These are phyloP conservation scores for Cucurbita argyrosperma DNA, from an alignment of 306 rosid species.

Conservation along the genomic window DNA sequence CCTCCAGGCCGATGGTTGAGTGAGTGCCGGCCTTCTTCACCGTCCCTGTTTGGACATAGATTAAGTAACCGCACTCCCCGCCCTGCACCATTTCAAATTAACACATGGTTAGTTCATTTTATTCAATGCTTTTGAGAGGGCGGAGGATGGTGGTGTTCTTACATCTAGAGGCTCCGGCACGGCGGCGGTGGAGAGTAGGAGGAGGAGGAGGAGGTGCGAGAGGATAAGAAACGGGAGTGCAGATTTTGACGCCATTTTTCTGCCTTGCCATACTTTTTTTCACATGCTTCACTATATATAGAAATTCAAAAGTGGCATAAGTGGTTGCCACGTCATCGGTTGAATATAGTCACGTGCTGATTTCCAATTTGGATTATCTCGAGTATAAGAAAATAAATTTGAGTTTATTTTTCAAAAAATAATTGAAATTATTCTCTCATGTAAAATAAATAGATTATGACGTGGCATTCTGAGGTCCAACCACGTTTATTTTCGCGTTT, in stretches of 20 bases:
- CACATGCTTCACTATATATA: not conserved
- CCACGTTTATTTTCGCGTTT: not conserved
- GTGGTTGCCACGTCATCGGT: no score
- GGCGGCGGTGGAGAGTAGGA: no score
- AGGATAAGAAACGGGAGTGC: not conserved
- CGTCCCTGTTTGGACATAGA: conserved; percentile 48
- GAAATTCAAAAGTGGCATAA: not conserved
- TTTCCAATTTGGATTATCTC: no score
- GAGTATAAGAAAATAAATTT: no score
- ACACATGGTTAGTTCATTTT: not conserved
- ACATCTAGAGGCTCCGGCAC: no score
- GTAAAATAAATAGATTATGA: not conserved
- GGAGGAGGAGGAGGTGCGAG: not conserved
- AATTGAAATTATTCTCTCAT: no score
- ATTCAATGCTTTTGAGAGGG: no score
- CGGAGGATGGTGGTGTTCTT: no score
- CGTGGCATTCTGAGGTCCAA: not conserved
- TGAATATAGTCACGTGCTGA: no score
- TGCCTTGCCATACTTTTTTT: not conserved
- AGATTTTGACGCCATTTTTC: not conserved
- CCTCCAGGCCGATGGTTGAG: conserved; percentile 29
- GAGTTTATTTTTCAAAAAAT: no score
- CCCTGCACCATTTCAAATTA: not conserved
- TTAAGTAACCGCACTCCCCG: conserved; percentile 47
- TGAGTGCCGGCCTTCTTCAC: conserved; percentile 56